Conservation (phyloP, 441 rosid genomes). For the Manihot esculenta region DNA sequence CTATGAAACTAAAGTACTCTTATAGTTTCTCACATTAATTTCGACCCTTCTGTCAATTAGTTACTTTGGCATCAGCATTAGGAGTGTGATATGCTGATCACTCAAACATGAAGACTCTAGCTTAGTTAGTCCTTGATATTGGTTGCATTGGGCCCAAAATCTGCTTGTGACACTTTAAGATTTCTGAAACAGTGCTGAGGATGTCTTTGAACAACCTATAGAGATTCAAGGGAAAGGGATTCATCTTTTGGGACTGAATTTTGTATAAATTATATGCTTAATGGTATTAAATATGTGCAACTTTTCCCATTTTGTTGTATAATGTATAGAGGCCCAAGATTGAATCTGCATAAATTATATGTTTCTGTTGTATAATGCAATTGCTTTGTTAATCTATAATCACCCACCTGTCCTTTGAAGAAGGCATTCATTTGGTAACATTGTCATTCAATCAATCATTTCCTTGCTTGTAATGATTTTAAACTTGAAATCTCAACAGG, state of each 20-base stretch:
- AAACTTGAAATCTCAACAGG: constrained; percentile 43
- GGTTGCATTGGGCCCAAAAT: background rate
- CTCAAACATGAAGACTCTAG: background rate
- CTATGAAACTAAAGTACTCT: background rate
- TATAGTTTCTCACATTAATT: background rate
- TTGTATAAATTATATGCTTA: background rate
- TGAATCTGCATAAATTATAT: no score
- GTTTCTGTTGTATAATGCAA: background rate
- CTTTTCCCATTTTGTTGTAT: no score
- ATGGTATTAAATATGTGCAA: no score
- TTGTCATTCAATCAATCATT: background rate
- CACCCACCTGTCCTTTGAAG: background rate
- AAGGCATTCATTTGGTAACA: background rate
- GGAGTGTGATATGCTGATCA: background rate
- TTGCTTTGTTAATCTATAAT: background rate
- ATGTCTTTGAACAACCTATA: constrained; percentile 1
- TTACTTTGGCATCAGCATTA: background rate
- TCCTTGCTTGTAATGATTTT: background rate
- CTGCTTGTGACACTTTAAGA: background rate
- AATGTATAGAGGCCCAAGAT: no score
- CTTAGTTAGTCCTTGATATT: background rate
- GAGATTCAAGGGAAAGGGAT: background rate
- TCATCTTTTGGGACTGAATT: background rate
- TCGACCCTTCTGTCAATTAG: background rate
- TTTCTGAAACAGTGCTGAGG: background rate